Percentiles rank a stretch among this genome's conserved stretches.
These are phyloP conservation scores for Papiliotrema laurentii DNA, from an alignment of 1,284 basidiomycete genomes.

Conservation along the genomic window DNA sequence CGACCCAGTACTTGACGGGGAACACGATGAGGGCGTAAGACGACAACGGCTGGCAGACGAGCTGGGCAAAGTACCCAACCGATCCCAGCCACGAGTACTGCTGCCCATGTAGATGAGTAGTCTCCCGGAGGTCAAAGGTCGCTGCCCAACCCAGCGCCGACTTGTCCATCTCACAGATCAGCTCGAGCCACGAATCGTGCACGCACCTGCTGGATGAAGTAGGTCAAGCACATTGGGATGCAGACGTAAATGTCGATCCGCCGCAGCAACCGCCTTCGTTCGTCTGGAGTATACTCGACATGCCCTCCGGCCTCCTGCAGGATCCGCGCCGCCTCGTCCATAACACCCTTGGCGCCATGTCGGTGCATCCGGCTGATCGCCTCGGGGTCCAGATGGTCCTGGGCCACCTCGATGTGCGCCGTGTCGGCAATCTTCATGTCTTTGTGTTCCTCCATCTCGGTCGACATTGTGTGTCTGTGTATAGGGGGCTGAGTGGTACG, in stretches of 20 bases:
- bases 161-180: too few relatives aligned
- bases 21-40: constrained; percentile 37
- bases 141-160: constrained; percentile 40
- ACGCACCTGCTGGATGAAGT: constrained; percentile 36
- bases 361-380: background rate
- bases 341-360: background rate
- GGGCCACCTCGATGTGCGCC: background rate
- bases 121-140: constrained; percentile 32
- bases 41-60: constrained; percentile 38
- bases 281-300: constrained; percentile 26
- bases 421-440: too few relatives aligned
- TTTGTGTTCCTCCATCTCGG: too few relatives aligned
- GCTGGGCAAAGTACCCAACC: constrained; percentile 34
- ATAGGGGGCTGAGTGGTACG: too few relatives aligned
- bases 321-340: constrained; percentile 33
- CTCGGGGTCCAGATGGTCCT: background rate
- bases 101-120: constrained; percentile 14
- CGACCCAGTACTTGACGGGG: constrained; percentile 39
- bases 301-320: constrained; percentile 30
- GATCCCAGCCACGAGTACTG: constrained; percentile 15
- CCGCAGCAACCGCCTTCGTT: constrained; percentile 32
- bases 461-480: too few relatives aligned
- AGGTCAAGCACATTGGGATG: constrained; percentile 36
- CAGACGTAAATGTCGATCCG: constrained; percentile 33
- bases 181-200: too few relatives aligned